A percentile compares a stretch with the other conserved stretches of the same genome.
Conservation (phyloP, 768 basidiomycete species). For the Boletus rubroflammeus region DNA sequence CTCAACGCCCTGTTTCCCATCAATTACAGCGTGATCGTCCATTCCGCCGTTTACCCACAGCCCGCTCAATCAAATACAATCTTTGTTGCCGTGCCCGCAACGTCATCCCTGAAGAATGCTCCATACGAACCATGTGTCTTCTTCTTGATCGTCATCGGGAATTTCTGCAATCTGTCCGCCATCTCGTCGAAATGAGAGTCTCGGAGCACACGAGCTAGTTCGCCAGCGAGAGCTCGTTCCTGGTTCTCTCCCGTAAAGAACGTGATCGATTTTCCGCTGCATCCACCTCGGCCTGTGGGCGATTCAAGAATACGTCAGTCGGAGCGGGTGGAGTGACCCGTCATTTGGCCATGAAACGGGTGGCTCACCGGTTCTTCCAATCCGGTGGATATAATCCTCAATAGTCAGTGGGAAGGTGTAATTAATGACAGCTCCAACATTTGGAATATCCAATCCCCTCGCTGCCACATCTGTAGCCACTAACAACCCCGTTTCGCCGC, state of each 20-base stretch:
- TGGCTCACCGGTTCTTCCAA: conserved; percentile 73
- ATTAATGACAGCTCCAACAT: conserved; percentile 91
- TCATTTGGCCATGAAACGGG: neutral
- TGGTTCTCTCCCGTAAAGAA: conserved; percentile 94
- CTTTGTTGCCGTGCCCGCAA: conserved; percentile 65
- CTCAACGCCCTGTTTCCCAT: conserved; percentile 8
- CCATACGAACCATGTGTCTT: conserved; percentile 89
- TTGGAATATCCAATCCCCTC: conserved; percentile 94
- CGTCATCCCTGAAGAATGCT: conserved; percentile 70
- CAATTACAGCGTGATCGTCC: conserved; percentile 8
- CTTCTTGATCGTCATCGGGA: conserved; percentile 98
- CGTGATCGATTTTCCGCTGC: conserved; percentile 86
- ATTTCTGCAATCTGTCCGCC: conserved; percentile 61
- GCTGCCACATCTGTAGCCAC: conserved; percentile 99
- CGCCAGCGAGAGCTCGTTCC: conserved; percentile 85
- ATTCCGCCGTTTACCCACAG: neutral
- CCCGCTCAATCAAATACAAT: conserved; percentile 59
- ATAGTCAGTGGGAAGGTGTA: conserved; percentile 98
- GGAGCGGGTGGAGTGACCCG: neutral
- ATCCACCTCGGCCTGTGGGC: conserved; percentile 78
- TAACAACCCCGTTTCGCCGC: conserved; percentile 72
- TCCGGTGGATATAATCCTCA: conserved; percentile 89
- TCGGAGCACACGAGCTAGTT: conserved; percentile 84
- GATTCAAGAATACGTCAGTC: neutral
- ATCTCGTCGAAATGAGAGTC: conserved; percentile 83